phyloP scores from a whole-genome alignment of 129 eudicot species.

The Tanacetum coccineum region DNA sequence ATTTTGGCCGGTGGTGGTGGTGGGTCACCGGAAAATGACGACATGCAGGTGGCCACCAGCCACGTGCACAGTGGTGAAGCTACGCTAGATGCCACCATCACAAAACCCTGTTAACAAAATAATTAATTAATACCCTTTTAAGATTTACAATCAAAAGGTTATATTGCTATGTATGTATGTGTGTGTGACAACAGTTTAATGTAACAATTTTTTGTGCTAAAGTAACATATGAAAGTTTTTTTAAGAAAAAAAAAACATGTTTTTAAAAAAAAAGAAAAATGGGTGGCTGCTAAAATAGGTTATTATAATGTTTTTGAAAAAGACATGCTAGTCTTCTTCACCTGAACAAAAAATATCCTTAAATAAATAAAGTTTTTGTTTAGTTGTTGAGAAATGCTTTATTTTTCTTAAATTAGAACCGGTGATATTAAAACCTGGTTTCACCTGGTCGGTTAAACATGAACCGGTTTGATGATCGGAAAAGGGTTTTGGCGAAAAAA shows the following conservation, averaged over 20 bases:
- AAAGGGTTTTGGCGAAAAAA: too few relatives aligned
- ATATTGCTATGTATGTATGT: neutral
- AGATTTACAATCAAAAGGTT: too few relatives aligned
- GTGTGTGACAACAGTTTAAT: neutral
- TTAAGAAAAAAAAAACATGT: neutral
- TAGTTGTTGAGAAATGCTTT: too few relatives aligned
- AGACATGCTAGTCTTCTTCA: conserved; percentile 8
- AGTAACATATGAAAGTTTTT: neutral
- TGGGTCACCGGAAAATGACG: conserved; percentile 31
- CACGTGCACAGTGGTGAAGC: conserved; percentile 30
- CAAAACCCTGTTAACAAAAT: neutral
- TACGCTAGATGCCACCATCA: conserved; percentile 23
- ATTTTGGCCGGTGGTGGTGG: conserved; percentile 7
- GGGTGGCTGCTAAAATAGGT: conserved; percentile 23
- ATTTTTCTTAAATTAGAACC: too few relatives aligned
- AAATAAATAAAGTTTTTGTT: too few relatives aligned
- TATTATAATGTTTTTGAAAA: conserved; percentile 18
- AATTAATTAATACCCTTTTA: neutral
- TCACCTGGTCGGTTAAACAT: too few relatives aligned
- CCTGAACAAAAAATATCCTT: too few relatives aligned
- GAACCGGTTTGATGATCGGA: too few relatives aligned
- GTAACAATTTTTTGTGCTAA: neutral
- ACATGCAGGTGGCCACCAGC: conserved; percentile 34
- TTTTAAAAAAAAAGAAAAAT: too few relatives aligned
- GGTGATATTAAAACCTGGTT: too few relatives aligned